Evolutionary conservation across 345 rosid species (phyloP).

Genomic region (Pistacia atlantica): DNA sequence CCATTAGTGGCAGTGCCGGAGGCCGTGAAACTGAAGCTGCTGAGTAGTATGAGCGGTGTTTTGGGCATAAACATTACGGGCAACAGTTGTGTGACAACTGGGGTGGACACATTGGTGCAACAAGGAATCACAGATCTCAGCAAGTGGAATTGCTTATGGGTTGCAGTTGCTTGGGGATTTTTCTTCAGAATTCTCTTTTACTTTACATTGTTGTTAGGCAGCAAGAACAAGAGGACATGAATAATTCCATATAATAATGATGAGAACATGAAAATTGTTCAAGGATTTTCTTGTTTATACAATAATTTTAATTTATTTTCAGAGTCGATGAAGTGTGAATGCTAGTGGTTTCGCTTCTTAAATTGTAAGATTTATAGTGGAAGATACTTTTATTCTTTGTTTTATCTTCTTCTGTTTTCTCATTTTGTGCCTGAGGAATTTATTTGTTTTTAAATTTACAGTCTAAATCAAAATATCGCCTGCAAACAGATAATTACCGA

Average conservation of each 20-base stretch:
- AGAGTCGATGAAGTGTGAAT: no score
- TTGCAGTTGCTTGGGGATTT: conserved; percentile 91
- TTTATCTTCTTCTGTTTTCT: no score
- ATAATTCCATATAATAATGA: not conserved
- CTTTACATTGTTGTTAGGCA: conserved; percentile 67
- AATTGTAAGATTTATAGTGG: no score
- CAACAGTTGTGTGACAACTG: conserved; percentile 80
- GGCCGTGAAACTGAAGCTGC: conserved; percentile 51
- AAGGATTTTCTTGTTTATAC: no score
- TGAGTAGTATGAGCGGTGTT: conserved; percentile 57
- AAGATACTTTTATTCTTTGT: no score
- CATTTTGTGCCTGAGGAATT: no score
- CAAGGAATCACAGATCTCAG: conserved; percentile 75
- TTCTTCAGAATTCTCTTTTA: conserved; percentile 85
- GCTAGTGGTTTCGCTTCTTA: no score
- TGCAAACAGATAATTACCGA: no score
- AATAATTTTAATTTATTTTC: no score
- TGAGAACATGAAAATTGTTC: no score
- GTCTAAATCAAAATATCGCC: no score
- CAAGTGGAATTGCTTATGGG: conserved; percentile 91
- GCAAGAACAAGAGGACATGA: conserved; percentile 89
- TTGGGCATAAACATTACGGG: conserved; percentile 63
- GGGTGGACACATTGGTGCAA: conserved; percentile 54
- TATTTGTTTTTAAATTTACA: no score
- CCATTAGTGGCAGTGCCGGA: conserved; percentile 55